Evolutionary conservation across 2,329 filamentous ascomycete species (phyloP).

Genomic region (Orbilia oligospora): DNA sequence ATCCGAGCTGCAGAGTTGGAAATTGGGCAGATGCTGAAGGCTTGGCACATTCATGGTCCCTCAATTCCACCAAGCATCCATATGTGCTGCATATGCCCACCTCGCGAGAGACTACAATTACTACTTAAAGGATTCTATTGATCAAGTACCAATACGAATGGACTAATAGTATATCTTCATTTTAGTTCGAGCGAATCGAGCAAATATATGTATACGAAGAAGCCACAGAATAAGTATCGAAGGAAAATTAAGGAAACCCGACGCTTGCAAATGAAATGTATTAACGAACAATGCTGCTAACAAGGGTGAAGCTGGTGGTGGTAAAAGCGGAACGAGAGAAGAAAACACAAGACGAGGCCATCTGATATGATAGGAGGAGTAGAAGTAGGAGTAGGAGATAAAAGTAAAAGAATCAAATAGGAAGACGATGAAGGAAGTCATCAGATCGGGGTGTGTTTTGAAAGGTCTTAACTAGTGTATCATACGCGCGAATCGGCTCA

Average conservation of each 20-base stretch:
- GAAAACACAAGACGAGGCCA: too few relatives aligned
- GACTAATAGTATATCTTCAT: slow-evolving; percentile 38
- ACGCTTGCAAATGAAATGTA: slow-evolving; percentile 55
- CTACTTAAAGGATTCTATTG: too few relatives aligned
- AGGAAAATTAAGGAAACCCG: slow-evolving; percentile 23
- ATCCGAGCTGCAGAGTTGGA: slow-evolving; percentile 38
- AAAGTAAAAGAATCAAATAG: slow-evolving; percentile 10
- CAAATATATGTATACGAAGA: slow-evolving; percentile 28
- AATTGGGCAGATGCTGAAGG: slow-evolving; percentile 10
- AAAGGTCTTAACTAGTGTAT: neutral
- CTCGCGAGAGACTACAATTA: neutral
- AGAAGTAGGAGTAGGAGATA: neutral
- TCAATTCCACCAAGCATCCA: too few relatives aligned
- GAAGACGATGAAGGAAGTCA: slow-evolving; percentile 8
- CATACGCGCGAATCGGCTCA: neutral
- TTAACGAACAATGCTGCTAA: slow-evolving; percentile 29
- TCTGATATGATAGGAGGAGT: slow-evolving; percentile 4
- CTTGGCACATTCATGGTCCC: slow-evolving; percentile 26
- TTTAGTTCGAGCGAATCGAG: slow-evolving; percentile 29
- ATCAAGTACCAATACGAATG: too few relatives aligned
- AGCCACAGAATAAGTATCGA: neutral
- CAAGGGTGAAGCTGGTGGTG: neutral
- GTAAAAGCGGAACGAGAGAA: slow-evolving; percentile 3
- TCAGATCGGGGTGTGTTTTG: neutral
- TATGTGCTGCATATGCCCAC: too few relatives aligned